Base-by-base conservation (phyloP, 2,329 filamentous ascomycete species). In the Ophiobolus disseminans region DNA sequence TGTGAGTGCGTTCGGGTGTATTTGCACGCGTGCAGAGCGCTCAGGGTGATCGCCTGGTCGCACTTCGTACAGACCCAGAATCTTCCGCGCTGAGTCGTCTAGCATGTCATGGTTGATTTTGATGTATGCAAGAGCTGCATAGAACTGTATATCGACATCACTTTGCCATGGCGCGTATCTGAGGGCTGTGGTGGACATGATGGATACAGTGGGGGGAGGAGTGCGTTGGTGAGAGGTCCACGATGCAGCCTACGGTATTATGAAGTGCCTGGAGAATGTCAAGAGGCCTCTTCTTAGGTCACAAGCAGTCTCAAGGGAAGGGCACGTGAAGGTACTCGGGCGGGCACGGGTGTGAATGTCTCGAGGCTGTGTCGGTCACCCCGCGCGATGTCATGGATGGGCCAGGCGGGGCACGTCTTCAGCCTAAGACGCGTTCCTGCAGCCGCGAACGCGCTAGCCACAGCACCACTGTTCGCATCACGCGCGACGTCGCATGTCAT, bases 101-200 rank as follows among this genome's bases (percentile, higher is more conserved):
- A 99, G 89, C 76, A 92, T 96, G 77, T 97, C 94, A 82, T 96
- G 88, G 73, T 97, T 91, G 70, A 99, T 91, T 77, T 99, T 99
- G 59, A 88, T 89, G 5, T 88, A 86, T 50, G 95, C 94, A n/a
- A 99, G 84, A 4, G 91, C 87, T 36, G 90, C 88, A 72, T 97
- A 99, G 75, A 99, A 99, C 35, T 91, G 90, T 34, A 97, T 82
- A 72, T 99, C 94, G 68, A 97, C 91, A 76, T 97, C 91, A 39
- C 93, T 96, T 31, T 87, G 85, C 80, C 96, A 97, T 1, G 93
- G 88, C 52, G 91, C 90, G 75, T 92, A 99, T 78, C 87, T 85
- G 72, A 90, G 66, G 16, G 73, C 68, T n/a, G n/a, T n/a, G n/a
- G n/a, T n/a, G 7, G 75, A 59, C 73, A 76, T 76, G 47, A 49